Conservation (phyloP, 164 flowering plant genomes). For the Nelumbo lutea region DNA sequence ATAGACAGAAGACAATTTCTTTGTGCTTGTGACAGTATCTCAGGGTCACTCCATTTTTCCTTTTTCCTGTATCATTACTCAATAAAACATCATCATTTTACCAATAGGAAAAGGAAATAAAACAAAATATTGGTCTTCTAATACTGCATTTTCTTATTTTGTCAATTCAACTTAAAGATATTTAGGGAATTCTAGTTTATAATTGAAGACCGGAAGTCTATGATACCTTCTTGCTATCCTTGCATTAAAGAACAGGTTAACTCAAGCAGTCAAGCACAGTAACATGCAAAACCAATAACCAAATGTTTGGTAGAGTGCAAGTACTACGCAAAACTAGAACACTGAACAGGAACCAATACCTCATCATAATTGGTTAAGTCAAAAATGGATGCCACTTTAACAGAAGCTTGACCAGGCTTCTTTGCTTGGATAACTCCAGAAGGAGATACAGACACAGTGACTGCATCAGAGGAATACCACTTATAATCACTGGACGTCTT, state of each 20-base stretch:
- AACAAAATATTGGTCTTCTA: too few relatives aligned
- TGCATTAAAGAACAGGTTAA: not conserved
- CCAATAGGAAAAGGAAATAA: too few relatives aligned
- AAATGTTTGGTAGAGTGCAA: not conserved
- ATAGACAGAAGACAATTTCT: too few relatives aligned
- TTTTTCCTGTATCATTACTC: too few relatives aligned
- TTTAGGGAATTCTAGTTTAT: too few relatives aligned
- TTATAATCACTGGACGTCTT: constrained; percentile 55
- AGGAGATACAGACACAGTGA: constrained; percentile 58
- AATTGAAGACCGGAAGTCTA: too few relatives aligned
- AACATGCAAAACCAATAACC: not conserved
- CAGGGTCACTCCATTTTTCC: too few relatives aligned
- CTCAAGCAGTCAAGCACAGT: not conserved
- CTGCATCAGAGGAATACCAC: constrained; percentile 82
- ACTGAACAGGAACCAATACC: constrained; percentile 34
- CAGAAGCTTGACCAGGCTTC: constrained; percentile 73
- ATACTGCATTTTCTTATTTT: too few relatives aligned
- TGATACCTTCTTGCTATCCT: not conserved
- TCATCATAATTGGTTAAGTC: constrained; percentile 81
- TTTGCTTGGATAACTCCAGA: constrained; percentile 74
- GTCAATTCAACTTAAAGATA: too few relatives aligned
- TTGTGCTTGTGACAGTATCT: too few relatives aligned
- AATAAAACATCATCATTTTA: too few relatives aligned
- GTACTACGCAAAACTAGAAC: constrained; percentile 2
- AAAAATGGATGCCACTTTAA: constrained; percentile 67